Evolutionary conservation across 2,329 filamentous ascomycete species (phyloP).

Genomic region (Ophiocordyceps camponoti-floridani): DNA sequence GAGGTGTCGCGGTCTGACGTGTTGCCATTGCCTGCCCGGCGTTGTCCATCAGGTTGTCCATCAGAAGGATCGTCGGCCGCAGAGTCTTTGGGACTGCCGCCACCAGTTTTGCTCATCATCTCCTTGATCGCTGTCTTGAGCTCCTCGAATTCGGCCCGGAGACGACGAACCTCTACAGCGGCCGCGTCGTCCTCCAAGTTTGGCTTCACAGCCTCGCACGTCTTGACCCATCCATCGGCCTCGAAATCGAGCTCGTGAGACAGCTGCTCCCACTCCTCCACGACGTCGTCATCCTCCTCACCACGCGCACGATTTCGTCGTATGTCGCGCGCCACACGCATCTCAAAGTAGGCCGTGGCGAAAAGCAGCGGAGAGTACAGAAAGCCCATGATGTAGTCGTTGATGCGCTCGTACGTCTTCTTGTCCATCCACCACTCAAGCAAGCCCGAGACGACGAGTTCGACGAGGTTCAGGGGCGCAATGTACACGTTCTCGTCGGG

Average conservation of each 20-base stretch:
- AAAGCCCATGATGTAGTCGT: conserved; percentile 73
- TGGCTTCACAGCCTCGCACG: conserved; percentile 55
- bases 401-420: conserved; percentile 56
- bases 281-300: conserved; percentile 74
- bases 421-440: conserved; percentile 94
- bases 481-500: conserved; percentile 98
- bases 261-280: conserved; percentile 89
- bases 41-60: conserved; percentile 3
- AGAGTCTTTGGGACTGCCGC: neutral
- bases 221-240: conserved; percentile 69
- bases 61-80: neutral
- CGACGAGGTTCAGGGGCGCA: conserved; percentile 83
- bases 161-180: conserved; percentile 47
- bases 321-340: conserved; percentile 45
- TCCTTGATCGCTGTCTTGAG: conserved; percentile 30
- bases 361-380: conserved; percentile 75
- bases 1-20: neutral
- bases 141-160: conserved; percentile 39
- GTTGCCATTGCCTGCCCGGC: conserved; percentile 2
- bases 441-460: conserved; percentile 60
- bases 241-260: conserved; percentile 58
- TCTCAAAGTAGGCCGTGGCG: conserved; percentile 58
- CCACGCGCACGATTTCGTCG: conserved; percentile 57
- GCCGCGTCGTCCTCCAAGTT: conserved; percentile 68
- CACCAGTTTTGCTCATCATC: conserved; percentile 11